Percentiles rank a stretch among this genome's conserved stretches.
Conservation (phyloP, 805 yeast genomes). For the Groenewaldozyma salmanticensis region DNA sequence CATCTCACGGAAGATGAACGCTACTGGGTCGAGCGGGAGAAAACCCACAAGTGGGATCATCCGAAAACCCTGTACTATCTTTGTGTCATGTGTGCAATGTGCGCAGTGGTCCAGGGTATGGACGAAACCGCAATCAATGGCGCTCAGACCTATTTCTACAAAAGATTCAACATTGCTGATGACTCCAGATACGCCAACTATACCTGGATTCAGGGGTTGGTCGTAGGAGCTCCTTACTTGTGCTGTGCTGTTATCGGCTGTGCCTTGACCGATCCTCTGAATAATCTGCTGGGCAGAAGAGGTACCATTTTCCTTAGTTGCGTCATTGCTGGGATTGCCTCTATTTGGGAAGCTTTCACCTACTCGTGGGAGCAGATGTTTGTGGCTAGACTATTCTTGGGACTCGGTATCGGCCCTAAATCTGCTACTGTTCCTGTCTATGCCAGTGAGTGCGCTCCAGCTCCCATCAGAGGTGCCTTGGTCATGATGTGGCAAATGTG, state of each 20-base stretch:
- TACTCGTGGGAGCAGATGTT: conserved; percentile 53
- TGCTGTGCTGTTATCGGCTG: conserved; percentile 48
- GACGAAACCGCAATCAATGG: conserved; percentile 66
- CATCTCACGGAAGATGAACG: conserved; percentile 28
- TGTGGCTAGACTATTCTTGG: conserved; percentile 48
- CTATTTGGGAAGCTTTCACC: conserved; percentile 56
- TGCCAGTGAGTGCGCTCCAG: conserved; percentile 54
- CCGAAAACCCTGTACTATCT: conserved; percentile 34
- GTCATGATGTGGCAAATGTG: conserved; percentile 68
- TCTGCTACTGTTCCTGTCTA: conserved; percentile 62
- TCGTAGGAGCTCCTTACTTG: conserved; percentile 58
- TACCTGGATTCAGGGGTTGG: conserved; percentile 44
- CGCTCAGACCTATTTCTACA: conserved; percentile 40
- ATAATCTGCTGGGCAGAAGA: conserved; percentile 46
- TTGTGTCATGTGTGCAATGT: conserved; percentile 52
- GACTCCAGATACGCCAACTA: conserved; percentile 5
- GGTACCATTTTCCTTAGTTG: conserved; percentile 52
- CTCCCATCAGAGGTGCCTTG: conserved; percentile 50
- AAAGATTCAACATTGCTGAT: conserved; percentile 12
- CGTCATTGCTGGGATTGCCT: conserved; percentile 46
- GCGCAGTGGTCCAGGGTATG: conserved; percentile 66
- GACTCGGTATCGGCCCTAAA: conserved; percentile 58
- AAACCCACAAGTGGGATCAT: conserved; percentile 38
- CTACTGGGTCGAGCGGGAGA: conserved; percentile 34
- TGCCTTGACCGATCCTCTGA: conserved; percentile 45